phyloP scores from a whole-genome alignment of 768 basidiomycete genomes.

The Calocybe cyanea region DNA sequence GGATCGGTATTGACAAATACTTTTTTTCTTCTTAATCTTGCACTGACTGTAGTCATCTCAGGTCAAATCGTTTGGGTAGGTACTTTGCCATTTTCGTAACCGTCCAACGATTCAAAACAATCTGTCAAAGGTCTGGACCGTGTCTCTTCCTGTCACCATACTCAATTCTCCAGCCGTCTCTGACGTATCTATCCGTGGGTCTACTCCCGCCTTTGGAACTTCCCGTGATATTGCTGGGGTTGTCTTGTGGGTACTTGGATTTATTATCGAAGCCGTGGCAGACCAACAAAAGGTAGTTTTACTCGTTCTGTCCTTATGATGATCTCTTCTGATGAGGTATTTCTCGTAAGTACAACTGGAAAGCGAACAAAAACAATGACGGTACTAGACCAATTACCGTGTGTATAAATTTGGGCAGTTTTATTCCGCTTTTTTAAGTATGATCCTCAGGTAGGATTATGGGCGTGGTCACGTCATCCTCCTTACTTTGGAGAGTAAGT shows the following conservation, averaged over 20 bases:
- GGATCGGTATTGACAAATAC: not conserved
- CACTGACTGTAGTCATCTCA: conserved; percentile 13
- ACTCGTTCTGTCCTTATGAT: too few species aligned
- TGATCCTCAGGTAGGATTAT: conserved; percentile 39
- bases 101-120: not conserved
- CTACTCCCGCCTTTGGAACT: conserved; percentile 57
- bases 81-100: not conserved
- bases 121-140: conserved; percentile 46
- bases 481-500: conserved; percentile 71
- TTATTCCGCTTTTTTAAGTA: not conserved
- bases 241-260: conserved; percentile 57
- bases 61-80: conserved; percentile 61
- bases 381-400: conserved; percentile 38
- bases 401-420: conserved; percentile 4
- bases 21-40: not conserved
- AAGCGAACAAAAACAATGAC: conserved; percentile 41
- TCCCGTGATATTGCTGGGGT: conserved; percentile 61
- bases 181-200: conserved; percentile 36
- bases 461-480: conserved; percentile 61
- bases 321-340: too few species aligned
- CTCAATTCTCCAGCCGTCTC: conserved; percentile 67
- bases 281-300: conserved; percentile 50
- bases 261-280: conserved; percentile 49
- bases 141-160: conserved; percentile 60
- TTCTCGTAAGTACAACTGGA: conserved; percentile 10